A percentile compares a stretch with the other conserved stretches of the same genome.
These are phyloP conservation scores for Solanum aculeatissimum DNA, from an alignment of 305 asterid genomes.

Conservation along the genomic window DNA sequence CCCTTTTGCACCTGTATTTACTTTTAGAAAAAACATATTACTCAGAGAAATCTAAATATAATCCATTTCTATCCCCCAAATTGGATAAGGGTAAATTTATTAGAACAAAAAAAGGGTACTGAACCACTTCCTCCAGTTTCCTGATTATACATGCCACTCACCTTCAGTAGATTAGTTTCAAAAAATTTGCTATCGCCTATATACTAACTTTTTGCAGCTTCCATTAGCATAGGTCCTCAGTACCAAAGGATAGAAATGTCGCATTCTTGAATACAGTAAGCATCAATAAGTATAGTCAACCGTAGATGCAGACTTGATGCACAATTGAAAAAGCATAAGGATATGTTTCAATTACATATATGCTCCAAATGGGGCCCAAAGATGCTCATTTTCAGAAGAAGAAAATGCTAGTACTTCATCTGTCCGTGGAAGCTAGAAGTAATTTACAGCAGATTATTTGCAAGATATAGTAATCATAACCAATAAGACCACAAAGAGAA, in stretches of 20 bases:
- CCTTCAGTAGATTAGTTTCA: background rate
- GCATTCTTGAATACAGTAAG: background rate
- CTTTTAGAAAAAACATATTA: background rate
- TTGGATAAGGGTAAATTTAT: background rate
- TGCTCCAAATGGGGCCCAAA: background rate
- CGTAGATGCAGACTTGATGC: background rate
- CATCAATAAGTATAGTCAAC: background rate
- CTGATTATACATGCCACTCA: background rate
- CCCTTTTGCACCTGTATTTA: background rate
- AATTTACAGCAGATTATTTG: background rate
- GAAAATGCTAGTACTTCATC: background rate
- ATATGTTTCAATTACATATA: background rate
- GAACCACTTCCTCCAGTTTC: background rate
- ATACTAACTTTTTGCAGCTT: background rate
- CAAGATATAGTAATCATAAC: background rate
- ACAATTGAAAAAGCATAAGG: background rate
- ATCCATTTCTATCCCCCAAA: background rate
- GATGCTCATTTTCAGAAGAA: background rate
- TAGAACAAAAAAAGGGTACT: background rate
- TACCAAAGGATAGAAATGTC: background rate
- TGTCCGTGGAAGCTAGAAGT: background rate
- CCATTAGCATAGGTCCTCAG: background rate
- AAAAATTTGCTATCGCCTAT: background rate
- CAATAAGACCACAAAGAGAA: background rate
- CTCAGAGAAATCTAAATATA: no score